Base-by-base conservation (phyloP, 1,139 yeast species). In the Kodamaea derodonti region DNA sequence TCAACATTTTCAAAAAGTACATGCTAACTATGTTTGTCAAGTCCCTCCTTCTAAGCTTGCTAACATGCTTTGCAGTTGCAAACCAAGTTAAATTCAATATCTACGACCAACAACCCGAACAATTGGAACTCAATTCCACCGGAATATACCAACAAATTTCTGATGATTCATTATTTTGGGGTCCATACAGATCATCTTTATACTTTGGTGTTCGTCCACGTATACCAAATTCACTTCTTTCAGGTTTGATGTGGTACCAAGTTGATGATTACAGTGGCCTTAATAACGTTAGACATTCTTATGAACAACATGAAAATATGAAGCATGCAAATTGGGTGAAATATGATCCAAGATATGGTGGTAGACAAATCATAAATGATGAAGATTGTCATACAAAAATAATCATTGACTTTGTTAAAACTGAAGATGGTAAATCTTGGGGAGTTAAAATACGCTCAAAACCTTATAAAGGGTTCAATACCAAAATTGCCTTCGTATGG, bases 221-320 rank as follows among this genome's bases (percentile, higher is more conserved):
- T 31, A 54, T 80, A 31, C 84, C 95, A n/a, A 67, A 80, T 30
- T 84, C 95, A 1, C 66, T 92, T 33, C 55, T 84, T 41, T 69
- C 88, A 9, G 98, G 98, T 0, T 60, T 90, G 22, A 79, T 92
- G 80, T 92, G 98, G 98, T 86, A 80, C 62, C 80, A 81, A 47
- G 71, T 78, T 6, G 83, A 84, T 41, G 62, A 67, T 26, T 70
- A 73, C 42, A 57, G 62, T n/a, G 82, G 84, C 1, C 52, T 85
- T n/a, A 63, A 64, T 4, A 65, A 68, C 16, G 55, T 84, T n/a
- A 77, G 96, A 47, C 97, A 92, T 56, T 72, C 76, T 37, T 87
- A 90, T 49, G 92, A 84, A 41, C 90, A 82, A 47, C 65, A 68
- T 26, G 94, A 88, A 49, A 73, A 78, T 30, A 70, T 88, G 68